phyloP scores from a whole-genome alignment of 2,329 filamentous ascomycete species.

The Neonectria faginata region DNA sequence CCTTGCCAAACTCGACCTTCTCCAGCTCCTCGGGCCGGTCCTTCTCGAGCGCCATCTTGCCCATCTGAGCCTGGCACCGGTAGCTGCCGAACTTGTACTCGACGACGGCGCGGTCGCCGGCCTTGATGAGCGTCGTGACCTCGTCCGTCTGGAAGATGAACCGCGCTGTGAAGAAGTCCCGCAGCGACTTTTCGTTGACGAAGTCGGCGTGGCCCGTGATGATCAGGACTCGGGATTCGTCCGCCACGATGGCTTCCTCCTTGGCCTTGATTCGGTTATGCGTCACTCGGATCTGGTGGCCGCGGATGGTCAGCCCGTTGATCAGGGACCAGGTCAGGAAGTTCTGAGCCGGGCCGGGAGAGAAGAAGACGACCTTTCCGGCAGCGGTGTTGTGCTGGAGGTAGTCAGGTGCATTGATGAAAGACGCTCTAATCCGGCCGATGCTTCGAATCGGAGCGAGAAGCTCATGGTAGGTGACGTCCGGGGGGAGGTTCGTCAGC shows the following conservation, averaged over 20 bases:
- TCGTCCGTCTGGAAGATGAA: conserved; percentile 63
- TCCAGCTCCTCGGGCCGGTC: conserved; percentile 51
- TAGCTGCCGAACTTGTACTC: conserved; percentile 68
- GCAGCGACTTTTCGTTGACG: conserved; percentile 57
- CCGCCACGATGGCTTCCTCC: conserved; percentile 44
- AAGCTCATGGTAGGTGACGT: conserved; percentile 57
- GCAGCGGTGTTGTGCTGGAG: conserved; percentile 54
- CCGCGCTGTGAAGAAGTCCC: conserved; percentile 54
- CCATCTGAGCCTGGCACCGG: conserved; percentile 65
- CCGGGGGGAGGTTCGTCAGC: conserved; percentile 62
- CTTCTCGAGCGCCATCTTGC: conserved; percentile 54
- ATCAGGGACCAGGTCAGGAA: conserved; percentile 43
- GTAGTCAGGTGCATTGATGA: conserved; percentile 62
- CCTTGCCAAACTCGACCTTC: conserved; percentile 53
- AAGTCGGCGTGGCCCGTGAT: conserved; percentile 59
- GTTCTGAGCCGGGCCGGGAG: conserved; percentile 52
- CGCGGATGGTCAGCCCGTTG: conserved; percentile 52
- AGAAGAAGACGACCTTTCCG: conserved; percentile 64
- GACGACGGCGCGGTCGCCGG: conserved; percentile 48
- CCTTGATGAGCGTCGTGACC: conserved; percentile 49
- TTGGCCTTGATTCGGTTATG: conserved; percentile 63
- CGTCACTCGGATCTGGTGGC: conserved; percentile 52
- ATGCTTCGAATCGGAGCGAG: conserved; percentile 57
- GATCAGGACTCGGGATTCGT: conserved; percentile 61
- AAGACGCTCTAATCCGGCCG: conserved; percentile 64